Percentiles rank a stretch among this genome's conserved stretches.
These are phyloP conservation scores for Aspergillus mulundensis DNA, from an alignment of 495 filamentous ascomycete species.

Conservation along the genomic window DNA sequence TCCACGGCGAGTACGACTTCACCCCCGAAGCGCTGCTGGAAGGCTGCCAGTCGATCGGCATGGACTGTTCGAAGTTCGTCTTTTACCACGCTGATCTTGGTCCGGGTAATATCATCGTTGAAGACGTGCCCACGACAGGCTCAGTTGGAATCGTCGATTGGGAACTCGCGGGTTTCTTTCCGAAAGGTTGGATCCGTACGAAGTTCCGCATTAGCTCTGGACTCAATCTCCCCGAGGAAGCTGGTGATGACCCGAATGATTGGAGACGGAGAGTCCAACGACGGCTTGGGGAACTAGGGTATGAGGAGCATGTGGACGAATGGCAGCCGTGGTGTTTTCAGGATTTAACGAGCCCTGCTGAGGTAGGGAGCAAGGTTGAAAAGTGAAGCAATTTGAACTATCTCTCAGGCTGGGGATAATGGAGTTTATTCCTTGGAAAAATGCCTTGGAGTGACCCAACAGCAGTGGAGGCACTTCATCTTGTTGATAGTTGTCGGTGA, in stretches of 20 bases:
- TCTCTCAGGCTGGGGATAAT: no score
- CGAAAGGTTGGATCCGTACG: constrained; percentile 29
- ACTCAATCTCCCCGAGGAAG: background rate
- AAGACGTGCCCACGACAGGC: constrained; percentile 12
- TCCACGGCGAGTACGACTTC: background rate
- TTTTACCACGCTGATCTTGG: constrained; percentile 37
- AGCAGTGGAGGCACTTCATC: no score
- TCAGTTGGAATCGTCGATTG: constrained; percentile 33
- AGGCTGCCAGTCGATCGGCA: constrained; percentile 18
- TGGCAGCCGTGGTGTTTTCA: background rate
- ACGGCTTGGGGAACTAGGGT: background rate
- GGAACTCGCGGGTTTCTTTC: constrained; percentile 31
- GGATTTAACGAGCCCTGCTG: no score
- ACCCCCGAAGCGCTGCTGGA: background rate
- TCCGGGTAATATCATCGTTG: constrained; percentile 30
- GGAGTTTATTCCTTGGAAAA: no score
- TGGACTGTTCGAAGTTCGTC: constrained; percentile 27
- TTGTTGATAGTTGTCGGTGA: no score
- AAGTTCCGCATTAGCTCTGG: constrained; percentile 17
- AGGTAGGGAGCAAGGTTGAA: no score
- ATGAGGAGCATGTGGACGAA: background rate
- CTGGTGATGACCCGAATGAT: background rate
- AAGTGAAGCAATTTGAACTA: no score
- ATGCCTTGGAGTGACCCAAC: no score
- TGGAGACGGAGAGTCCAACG: background rate